phyloP scores from a whole-genome alignment of 768 basidiomycete species.

The Crassisporium funariophilum region DNA sequence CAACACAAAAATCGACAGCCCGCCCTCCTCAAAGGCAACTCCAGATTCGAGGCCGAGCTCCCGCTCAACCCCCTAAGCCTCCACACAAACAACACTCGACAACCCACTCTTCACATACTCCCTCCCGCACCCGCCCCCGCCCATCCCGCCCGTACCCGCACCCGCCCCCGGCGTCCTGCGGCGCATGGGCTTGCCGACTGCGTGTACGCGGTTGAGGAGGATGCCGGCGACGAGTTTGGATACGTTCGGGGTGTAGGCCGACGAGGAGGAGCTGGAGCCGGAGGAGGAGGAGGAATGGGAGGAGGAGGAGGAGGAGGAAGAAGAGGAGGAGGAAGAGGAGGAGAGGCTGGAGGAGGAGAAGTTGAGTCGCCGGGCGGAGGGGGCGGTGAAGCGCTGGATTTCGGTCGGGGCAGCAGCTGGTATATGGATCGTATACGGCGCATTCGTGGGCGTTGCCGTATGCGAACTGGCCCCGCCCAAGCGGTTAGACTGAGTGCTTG shows the following conservation, averaged over 20 bases:
- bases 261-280: constrained; percentile 1
- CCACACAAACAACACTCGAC: constrained; percentile 51
- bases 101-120: constrained; percentile 56
- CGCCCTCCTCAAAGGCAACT: too few species aligned
- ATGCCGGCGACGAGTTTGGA: constrained; percentile 60
- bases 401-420: constrained; percentile 25
- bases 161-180: constrained; percentile 32
- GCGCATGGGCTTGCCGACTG: constrained; percentile 55
- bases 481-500: constrained; percentile 8
- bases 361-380: too few species aligned
- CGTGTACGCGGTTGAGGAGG: constrained; percentile 54
- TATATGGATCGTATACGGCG: constrained; percentile 30
- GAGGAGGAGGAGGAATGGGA: background rate
- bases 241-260: constrained; percentile 15
- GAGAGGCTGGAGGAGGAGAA: constrained; percentile 5
- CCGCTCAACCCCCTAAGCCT: too few species aligned
- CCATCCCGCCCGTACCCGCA: constrained; percentile 7
- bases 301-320: constrained; percentile 10
- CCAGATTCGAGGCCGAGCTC: too few species aligned
- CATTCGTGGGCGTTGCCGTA: background rate
- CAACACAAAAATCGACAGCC: too few species aligned
- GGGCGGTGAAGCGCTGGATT: constrained; percentile 19
- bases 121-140: constrained; percentile 14
- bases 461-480: background rate
- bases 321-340: constrained; percentile 6